A percentile compares a stretch with the other conserved stretches of the same genome.
phyloP scores from a whole-genome alignment of 2,329 filamentous ascomycete species.

The Paraconiothyrium sp. region DNA sequence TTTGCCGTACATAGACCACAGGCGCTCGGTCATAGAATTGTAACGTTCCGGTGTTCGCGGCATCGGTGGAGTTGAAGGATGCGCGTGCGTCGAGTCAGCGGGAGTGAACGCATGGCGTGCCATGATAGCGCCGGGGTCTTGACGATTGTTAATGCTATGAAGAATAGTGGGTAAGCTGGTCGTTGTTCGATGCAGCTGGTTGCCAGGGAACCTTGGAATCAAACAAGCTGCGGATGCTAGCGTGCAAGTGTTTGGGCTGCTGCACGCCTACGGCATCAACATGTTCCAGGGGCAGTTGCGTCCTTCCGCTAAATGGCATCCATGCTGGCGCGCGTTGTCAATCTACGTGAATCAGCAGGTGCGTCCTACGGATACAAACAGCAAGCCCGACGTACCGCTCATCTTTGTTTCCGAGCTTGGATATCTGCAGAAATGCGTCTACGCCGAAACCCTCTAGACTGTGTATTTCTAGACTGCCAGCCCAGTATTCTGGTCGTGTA shows the following conservation, averaged over 20 bases:
- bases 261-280: neutral
- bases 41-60: neutral
- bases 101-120: neutral
- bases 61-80: constrained; percentile 3
- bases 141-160: constrained; percentile 1
- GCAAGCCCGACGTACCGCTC: constrained; percentile 66
- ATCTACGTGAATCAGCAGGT: constrained; percentile 36
- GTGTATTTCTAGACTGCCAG: constrained; percentile 88
- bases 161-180: neutral
- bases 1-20: constrained; percentile 18
- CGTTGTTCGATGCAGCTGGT: neutral
- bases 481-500: constrained; percentile 80
- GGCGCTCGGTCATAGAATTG: constrained; percentile 14
- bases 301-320: constrained; percentile 55
- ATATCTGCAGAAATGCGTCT: constrained; percentile 95
- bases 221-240: constrained; percentile 3
- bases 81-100: constrained; percentile 1
- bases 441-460: constrained; percentile 95
- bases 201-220: too few species aligned
- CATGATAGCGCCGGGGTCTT: neutral
- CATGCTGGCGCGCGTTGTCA: constrained; percentile 69
- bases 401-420: constrained; percentile 96
- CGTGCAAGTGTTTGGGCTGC: constrained; percentile 3
- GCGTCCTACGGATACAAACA: neutral
- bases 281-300: neutral